Percentiles rank a stretch among this genome's conserved stretches.
These are phyloP conservation scores for Pyropia haitanensis DNA, from an alignment of 23 red algal species.

Conservation along the genomic window DNA sequence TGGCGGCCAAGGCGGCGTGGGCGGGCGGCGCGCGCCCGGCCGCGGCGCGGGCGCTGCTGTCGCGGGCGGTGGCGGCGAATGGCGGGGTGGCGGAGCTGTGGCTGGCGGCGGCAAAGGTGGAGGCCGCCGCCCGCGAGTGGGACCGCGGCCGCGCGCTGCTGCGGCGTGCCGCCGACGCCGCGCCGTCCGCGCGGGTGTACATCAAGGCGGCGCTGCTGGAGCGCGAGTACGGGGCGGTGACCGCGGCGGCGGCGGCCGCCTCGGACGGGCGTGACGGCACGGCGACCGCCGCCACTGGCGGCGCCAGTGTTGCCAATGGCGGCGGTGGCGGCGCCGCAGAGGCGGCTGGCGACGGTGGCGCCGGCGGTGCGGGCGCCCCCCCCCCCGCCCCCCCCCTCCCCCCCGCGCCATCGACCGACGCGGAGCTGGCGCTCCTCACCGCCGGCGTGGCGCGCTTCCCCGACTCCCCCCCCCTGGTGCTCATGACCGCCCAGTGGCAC, in stretches of 20 bases:
- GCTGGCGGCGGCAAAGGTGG: conserved; percentile 71
- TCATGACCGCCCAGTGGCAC: conserved; percentile 70
- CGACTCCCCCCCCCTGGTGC: conserved; percentile 32
- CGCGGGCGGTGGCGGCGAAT: conserved; percentile 30
- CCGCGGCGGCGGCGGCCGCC: neutral
- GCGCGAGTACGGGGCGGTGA: conserved; percentile 13
- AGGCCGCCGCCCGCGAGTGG: conserved; percentile 48
- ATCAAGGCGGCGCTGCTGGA: conserved; percentile 69
- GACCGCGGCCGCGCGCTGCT: conserved; percentile 32
- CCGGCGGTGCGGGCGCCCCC: too few relatives aligned
- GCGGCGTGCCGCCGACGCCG: conserved; percentile 5
- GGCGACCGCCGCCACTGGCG: too few relatives aligned
- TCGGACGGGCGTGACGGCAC: too few relatives aligned
- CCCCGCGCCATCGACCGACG: neutral
- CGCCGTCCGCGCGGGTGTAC: conserved; percentile 35
- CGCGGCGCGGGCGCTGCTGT: conserved; percentile 29
- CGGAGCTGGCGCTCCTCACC: conserved; percentile 27
- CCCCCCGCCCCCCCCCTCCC: too few relatives aligned
- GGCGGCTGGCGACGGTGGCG: too few relatives aligned
- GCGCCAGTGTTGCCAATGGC: too few relatives aligned
- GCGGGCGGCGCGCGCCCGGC: conserved; percentile 14
- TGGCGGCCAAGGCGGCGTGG: conserved; percentile 68
- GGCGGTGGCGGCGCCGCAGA: too few relatives aligned
- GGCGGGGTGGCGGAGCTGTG: conserved; percentile 34
- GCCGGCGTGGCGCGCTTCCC: conserved; percentile 20